Evolutionary conservation across 768 basidiomycete species (phyloP), one percentile per base, ranked within the genome.

Genomic region (Pleurotus platypus): DNA sequence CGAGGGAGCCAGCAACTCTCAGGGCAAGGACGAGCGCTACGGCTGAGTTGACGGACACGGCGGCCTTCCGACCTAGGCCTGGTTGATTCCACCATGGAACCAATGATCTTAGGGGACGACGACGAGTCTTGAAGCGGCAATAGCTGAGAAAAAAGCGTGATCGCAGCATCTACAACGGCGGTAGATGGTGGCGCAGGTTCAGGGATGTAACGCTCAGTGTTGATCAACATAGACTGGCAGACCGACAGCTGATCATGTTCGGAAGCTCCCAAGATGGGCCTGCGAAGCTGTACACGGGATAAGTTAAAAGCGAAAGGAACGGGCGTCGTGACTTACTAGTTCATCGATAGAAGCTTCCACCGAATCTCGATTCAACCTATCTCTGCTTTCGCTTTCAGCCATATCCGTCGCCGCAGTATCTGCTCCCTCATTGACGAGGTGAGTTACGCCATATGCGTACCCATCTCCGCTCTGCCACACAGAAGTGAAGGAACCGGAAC

Each of bases 391-490:
- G 20, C 20, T 20, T 20, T 20, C 20, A 20, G 20, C 20, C 20
- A 72, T 72, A 38, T 72, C 72, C 6, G 66, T 63, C 40, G 65
- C 64, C 26, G 69, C 63, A 37, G 70, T 69, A 30, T 76, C 71
- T 53, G 81, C 77, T 49, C 83, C 78, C 12, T 71, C 66, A 22
- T 84, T 69, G 49, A 85, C 81, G 20, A 86, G 72, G 43, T 80
- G 88, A 2, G 92, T 92, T 2, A 97, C 86, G 0, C 96, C 96
- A 71, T 92, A 94, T 0, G 86, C 95, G 71, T 94, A 96, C 4
- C 93, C 92, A 69, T 98, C 96, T 1, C 80, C 77, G 56, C 83
- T 82, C 56, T 88, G 83, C 96, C 96, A 98, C 11, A 99, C 79
- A 13, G 81, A 84, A 2, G 85, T 86, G 69, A 97, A 95, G 0